Base-by-base conservation (phyloP, 345 rosid genomes). In the Brassica rapa region DNA sequence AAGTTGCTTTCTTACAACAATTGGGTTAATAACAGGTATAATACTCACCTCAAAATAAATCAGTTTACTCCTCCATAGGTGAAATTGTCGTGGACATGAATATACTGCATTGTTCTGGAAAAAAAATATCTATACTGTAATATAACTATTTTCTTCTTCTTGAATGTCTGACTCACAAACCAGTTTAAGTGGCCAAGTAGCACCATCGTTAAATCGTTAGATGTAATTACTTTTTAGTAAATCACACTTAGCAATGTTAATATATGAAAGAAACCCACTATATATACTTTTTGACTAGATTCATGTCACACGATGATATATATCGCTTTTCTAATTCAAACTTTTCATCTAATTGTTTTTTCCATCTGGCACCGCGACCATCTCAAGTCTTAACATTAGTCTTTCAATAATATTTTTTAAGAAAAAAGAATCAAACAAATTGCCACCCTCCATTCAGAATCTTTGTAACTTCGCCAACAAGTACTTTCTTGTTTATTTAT, bases 401-500 rank as follows among this genome's bases (percentile, higher is more conserved):
- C 62, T 33, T 32, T 23, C 33, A 8, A 64, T 68, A 68, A 14
- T 25, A 49, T 49, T 61, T 46, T 62, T 46, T 62, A 70, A 15
- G 25, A 29, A 35, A 51, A 11, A 24, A 68, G 8, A 68, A 32
- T 4, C 74, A 35, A 77, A 77, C 65, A 51, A 70, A 6, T 70
- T 30, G 56, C 33, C 5, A 71, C 71, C 76, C 59, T 71, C 35
- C 81, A 64, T 64, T 77, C 6, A 70, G 76, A 64, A 77, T 53
- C 66, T 77, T 77, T 71, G 35, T 64, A 19, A 29, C 76, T 27
- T 77, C 24, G 76, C 71, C 81, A 71, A 71, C 51, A 77, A 77
- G 72, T 77, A 32, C 61, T 71, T 77, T 73, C 33, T 70, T 41
- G 9, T 62, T 35, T 8, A 27, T 5, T 68, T 43, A 46, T 29